phyloP scores from a whole-genome alignment of 2,329 filamentous ascomycete species.

The Hymenoscyphus linearis region DNA sequence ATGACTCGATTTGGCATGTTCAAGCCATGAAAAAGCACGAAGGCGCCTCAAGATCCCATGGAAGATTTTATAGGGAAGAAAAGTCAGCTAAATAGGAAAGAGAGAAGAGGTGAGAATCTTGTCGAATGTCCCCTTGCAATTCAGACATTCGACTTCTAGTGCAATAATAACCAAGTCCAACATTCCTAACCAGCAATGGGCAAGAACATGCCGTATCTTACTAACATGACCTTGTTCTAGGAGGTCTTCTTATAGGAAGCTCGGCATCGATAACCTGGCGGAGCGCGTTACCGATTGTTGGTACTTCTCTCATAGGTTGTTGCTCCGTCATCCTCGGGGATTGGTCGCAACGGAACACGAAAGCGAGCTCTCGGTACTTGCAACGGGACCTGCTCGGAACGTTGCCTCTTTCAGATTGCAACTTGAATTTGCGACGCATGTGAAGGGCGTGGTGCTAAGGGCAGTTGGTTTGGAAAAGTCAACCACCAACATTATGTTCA shows the following conservation, averaged over 20 bases:
- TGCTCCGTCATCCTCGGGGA: neutral
- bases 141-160: too few species aligned
- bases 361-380: conserved; percentile 8
- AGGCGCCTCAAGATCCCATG: neutral
- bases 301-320: neutral
- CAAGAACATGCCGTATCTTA: too few species aligned
- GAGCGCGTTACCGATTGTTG: neutral
- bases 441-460: neutral
- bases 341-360: conserved; percentile 6
- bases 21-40: neutral
- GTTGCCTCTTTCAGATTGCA: conserved; percentile 1
- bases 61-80: neutral
- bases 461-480: neutral
- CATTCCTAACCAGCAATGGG: too few species aligned
- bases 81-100: too few species aligned
- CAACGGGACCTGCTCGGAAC: conserved; percentile 5
- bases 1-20: neutral
- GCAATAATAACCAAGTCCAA: too few species aligned
- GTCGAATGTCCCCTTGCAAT: too few species aligned
- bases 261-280: neutral
- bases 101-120: too few species aligned
- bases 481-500: neutral
- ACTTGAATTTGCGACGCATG: neutral
- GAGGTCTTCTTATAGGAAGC: neutral
- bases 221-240: too few species aligned